Base-by-base conservation (phyloP, 305 asterid genomes). In the Fraxinus angustifolia region DNA sequence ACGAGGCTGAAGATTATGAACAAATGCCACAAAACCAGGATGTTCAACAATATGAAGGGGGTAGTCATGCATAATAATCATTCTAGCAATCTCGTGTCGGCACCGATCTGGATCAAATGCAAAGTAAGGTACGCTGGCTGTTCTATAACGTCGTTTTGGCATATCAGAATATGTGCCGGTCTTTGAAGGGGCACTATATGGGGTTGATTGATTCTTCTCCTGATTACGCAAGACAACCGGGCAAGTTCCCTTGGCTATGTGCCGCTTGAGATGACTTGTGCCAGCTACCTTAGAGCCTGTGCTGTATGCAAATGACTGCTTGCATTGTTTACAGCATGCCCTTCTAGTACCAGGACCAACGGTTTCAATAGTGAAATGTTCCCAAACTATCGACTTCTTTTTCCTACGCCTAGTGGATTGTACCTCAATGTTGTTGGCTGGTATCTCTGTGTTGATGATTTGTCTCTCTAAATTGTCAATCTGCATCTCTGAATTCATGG, bases 321-420 rank as follows among this genome's bases (percentile, higher is more conserved):
- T 93, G 94, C 99, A 96, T 73, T 94, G 95, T 80, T 93, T 96
- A 81, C 99, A 96, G 86, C 86, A 89, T 0, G 99, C 99, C 86
- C 97, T 90, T 83, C 98, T 87, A 73, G 91, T 86, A 16, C 97
- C 97, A 75, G 87, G 83, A 62, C 94, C 89, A 3, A 92, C 91
- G 1, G 87, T 86, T 83, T 94, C 98, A 8, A 96, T 94, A 7
- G 98, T 93, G 90, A 96, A 96, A 87, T 94, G 97, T 81, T 96
- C 99, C 99, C 99, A 96, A 31, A 96, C 99, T 3, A 93, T 84
- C 0, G 99, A 96, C 87, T 94, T 94, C 98, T 96, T 96, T 83
- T 94, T 96, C 86, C 99, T 84, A 34, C 98, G 95, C 87, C 91
- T 96, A 75, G 87, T 85, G 19, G 92, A 94, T 34, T 77, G 97